phyloP scores from a whole-genome alignment of 2,329 filamentous ascomycete genomes.

The Chaetomium sp. region DNA sequence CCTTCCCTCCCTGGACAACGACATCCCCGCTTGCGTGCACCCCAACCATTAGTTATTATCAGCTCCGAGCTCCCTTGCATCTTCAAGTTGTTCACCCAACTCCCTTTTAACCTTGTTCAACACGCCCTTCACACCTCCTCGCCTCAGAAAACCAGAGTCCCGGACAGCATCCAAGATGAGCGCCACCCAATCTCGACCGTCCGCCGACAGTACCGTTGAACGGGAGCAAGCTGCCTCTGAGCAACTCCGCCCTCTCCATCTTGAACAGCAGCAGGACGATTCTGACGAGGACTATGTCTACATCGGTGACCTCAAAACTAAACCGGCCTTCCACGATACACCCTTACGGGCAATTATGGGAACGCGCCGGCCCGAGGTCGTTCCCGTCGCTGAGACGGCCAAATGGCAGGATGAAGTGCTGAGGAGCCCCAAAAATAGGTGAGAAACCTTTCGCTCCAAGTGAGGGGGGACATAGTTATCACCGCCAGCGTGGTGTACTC shows the following conservation, averaged over 20 bases:
- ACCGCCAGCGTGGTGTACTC: too few relatives aligned
- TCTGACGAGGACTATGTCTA: background rate
- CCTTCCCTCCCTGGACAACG: background rate
- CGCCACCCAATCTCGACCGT: conserved; percentile 34
- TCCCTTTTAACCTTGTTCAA: background rate
- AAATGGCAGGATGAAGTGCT: conserved; percentile 58
- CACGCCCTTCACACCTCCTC: background rate
- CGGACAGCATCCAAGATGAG: background rate
- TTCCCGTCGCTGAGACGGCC: conserved; percentile 46
- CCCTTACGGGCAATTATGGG: conserved; percentile 8
- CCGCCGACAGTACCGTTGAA: conserved; percentile 20
- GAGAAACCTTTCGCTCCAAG: background rate
- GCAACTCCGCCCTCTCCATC: conserved; percentile 38
- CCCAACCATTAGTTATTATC: background rate
- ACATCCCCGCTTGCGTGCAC: background rate
- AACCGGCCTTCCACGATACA: background rate
- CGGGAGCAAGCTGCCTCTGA: conserved; percentile 41
- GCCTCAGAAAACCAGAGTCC: background rate
- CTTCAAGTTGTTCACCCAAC: background rate
- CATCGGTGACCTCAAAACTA: background rate
- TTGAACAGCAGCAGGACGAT: conserved; percentile 21
- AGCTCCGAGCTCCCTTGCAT: too few relatives aligned
- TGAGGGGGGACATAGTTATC: too few relatives aligned
- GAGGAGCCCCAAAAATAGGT: conserved; percentile 57
- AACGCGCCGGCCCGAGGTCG: conserved; percentile 33